Conservation (phyloP, 768 basidiomycete species). For the Russula emetica region DNA sequence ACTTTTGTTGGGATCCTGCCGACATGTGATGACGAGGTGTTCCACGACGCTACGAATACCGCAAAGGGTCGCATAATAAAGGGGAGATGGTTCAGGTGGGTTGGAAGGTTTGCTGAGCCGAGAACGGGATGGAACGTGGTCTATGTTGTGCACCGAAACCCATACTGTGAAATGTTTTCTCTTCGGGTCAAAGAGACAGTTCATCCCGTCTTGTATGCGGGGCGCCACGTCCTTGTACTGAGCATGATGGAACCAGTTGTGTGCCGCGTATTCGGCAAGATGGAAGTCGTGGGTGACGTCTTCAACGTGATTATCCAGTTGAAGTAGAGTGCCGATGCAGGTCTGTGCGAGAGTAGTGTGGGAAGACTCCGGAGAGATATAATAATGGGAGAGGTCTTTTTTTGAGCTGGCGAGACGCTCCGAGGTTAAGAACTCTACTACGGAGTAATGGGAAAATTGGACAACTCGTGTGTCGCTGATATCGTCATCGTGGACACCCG, state of each 20-base stretch:
- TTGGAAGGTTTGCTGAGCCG: too few species aligned
- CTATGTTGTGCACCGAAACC: background rate
- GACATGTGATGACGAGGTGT: background rate
- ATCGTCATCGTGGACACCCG: background rate
- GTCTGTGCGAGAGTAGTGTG: slow-evolving; percentile 1
- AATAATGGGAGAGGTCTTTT: background rate
- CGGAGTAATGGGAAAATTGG: slow-evolving; percentile 10
- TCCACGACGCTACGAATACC: background rate
- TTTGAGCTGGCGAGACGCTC: background rate
- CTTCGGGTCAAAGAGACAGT: slow-evolving; percentile 3
- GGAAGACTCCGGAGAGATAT: background rate
- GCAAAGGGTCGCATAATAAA: background rate
- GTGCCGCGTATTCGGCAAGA: background rate
- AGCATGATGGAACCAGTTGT: slow-evolving; percentile 1
- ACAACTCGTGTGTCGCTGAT: background rate
- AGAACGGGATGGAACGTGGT: background rate
- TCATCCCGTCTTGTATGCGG: background rate
- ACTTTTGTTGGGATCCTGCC: background rate
- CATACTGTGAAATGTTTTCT: background rate
- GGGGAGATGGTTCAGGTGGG: background rate
- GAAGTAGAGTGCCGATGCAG: slow-evolving; percentile 1
- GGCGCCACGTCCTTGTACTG: background rate
- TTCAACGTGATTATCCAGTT: background rate
- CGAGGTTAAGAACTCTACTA: background rate
- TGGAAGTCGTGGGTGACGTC: background rate